A percentile compares a stretch with the other conserved stretches of the same genome.
phyloP scores from a whole-genome alignment of 495 filamentous ascomycete genomes.

The Talaromyces stipitatus region DNA sequence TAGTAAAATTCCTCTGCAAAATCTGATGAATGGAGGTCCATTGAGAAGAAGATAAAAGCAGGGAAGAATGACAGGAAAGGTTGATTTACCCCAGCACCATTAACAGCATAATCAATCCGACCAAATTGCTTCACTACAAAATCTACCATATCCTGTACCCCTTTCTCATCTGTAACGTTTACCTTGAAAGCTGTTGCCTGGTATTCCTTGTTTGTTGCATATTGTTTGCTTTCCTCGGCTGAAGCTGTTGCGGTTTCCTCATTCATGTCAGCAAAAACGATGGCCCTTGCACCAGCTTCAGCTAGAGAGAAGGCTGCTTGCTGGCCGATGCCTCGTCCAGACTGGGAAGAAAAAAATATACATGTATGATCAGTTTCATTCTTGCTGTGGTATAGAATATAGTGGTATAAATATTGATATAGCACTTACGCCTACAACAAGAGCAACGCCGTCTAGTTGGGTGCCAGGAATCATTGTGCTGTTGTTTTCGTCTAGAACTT shows the following conservation, averaged over 20 bases:
- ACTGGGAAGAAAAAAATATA: no score
- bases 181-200: slow-evolving; percentile 12
- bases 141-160: slow-evolving; percentile 17
- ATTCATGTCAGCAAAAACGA: slow-evolving; percentile 20
- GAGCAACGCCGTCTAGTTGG: no score
- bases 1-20: no score
- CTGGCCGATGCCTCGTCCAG: slow-evolving; percentile 9
- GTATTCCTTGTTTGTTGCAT: slow-evolving; percentile 15
- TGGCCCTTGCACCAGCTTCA: slow-evolving; percentile 1
- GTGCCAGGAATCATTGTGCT: no score
- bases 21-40: no score
- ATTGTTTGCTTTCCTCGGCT: slow-evolving; percentile 13
- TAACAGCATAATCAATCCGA: slow-evolving; percentile 25
- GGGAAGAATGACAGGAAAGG: no score
- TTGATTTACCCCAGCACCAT: slow-evolving; percentile 24
- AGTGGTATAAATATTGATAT: no score
- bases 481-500: no score
- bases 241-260: slow-evolving; percentile 11
- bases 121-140: slow-evolving; percentile 14
- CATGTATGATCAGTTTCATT: no score
- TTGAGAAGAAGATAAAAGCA: no score
- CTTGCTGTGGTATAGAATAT: no score
- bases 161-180: slow-evolving; percentile 17
- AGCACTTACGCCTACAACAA: no score
- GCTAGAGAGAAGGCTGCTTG: background rate